Evolutionary conservation across 768 basidiomycete species (phyloP), one percentile per base, ranked within the genome.

Genomic region (Kockovaella imperatae): DNA sequence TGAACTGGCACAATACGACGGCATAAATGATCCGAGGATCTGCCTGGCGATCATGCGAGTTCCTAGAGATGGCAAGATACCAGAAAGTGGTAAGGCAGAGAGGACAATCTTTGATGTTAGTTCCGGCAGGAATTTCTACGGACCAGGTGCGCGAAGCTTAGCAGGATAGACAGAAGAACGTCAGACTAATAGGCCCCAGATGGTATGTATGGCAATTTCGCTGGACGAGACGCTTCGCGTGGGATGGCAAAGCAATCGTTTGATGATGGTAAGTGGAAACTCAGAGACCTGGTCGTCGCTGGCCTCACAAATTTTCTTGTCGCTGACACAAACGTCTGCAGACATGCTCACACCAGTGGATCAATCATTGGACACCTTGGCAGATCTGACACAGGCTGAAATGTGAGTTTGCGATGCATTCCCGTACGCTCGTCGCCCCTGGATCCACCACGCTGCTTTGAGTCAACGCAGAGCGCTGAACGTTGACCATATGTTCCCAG

Each of bases 201-300:
- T 60, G 93, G 91, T 0, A 87, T 90, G 79, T 96, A 96, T 65
- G 90, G 88, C 25, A 93, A 91, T 72, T 97, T 99, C 75, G 91
- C 95, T 2, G 95, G 93, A 4, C 74, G 91, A 41, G 93, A 99
- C 73, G 93, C 93, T 1, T 91, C 87, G 14, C 76, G 91, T 30
- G 91, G 93, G 4, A 91, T 97, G 86, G 93, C 93, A 5, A 95
- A 91, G 73, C 91, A 96, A 73, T 93, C 89, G 2, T 96, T 95
- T 57, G 91, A 91, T 42, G 25, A 75, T n/a, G 87, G 90, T 87
- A 62, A 44, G 83, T 54, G 15, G 14, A 8, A 46, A 17, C 23
- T 29, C 10, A 38, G 3, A 18, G 15, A 18, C 11, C 1, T 35
- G 2, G 6, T 13, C 28, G 18, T 26, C 25, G 41, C n/a, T n/a